Evolutionary conservation across 164 flowering plant genomes (phyloP).

Genomic region (Nelumbo lutea): DNA sequence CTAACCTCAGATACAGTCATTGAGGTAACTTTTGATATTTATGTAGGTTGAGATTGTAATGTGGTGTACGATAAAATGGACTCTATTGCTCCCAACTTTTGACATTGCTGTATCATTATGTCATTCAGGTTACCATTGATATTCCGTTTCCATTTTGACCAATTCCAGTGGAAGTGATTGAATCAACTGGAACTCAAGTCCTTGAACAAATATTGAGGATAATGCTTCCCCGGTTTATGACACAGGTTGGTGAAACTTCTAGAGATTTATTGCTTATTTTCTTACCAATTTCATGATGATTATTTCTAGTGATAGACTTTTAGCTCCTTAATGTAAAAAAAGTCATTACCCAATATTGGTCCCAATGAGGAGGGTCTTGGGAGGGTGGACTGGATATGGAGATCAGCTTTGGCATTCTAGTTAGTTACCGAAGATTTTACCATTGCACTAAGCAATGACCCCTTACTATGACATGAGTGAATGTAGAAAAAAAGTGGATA

Average conservation of each 20-base stretch:
- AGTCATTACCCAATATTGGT: too few relatives aligned
- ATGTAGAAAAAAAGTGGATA: too few relatives aligned
- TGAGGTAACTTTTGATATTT: constrained; percentile 42
- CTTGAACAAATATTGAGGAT: constrained; percentile 72
- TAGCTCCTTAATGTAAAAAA: too few relatives aligned
- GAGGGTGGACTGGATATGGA: too few relatives aligned
- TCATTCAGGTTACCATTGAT: constrained; percentile 65
- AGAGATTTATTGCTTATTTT: not conserved
- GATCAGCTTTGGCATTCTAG: too few relatives aligned
- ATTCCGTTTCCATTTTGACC: constrained; percentile 77
- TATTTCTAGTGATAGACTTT: too few relatives aligned
- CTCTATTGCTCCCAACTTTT: not conserved
- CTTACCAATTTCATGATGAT: too few relatives aligned
- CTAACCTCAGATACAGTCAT: constrained; percentile 79
- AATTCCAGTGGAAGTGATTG: constrained; percentile 64
- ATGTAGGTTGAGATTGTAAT: not conserved
- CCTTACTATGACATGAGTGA: too few relatives aligned
- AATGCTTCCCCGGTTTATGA: constrained; percentile 92
- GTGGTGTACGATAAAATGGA: not conserved
- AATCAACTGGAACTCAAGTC: constrained; percentile 79
- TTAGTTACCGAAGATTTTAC: too few relatives aligned
- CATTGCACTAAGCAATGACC: too few relatives aligned
- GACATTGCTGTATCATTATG: not conserved
- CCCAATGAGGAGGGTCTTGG: too few relatives aligned
- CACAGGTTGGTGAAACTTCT: constrained; percentile 50